Percentiles rank a stretch among this genome's conserved stretches.
Conservation (phyloP, 2,329 filamentous ascomycete species). For the Nigrospora sphaerica region DNA sequence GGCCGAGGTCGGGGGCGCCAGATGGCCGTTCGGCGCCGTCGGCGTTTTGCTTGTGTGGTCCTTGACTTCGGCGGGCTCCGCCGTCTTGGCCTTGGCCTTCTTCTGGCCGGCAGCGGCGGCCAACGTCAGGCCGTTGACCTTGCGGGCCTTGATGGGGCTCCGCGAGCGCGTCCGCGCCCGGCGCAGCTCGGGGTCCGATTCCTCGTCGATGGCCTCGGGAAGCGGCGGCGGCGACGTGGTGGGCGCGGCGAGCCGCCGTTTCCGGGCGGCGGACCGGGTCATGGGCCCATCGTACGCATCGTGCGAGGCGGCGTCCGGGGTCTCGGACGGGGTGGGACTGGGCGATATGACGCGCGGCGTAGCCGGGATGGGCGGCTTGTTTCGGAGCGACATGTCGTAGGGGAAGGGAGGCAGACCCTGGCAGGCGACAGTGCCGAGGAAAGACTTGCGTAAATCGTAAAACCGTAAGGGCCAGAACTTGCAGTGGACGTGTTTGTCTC, state of each 20-base stretch:
- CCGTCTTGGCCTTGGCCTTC: slow-evolving; percentile 18
- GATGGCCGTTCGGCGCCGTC: slow-evolving; percentile 53
- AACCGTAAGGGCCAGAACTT: slow-evolving; percentile 40
- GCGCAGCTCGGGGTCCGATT: slow-evolving; percentile 43
- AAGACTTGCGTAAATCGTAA: slow-evolving; percentile 37
- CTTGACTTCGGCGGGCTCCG: slow-evolving; percentile 17
- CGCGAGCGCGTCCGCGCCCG: slow-evolving; percentile 66
- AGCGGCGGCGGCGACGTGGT: slow-evolving; percentile 49
- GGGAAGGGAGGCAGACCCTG: slow-evolving; percentile 55
- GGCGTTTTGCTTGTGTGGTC: slow-evolving; percentile 11
- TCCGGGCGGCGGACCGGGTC: slow-evolving; percentile 67
- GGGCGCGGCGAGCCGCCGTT: slow-evolving; percentile 33
- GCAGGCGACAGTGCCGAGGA: slow-evolving; percentile 49
- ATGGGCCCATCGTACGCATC: slow-evolving; percentile 64
- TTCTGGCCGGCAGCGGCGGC: slow-evolving; percentile 26
- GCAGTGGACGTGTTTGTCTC: slow-evolving; percentile 43
- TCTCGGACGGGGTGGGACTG: slow-evolving; percentile 66
- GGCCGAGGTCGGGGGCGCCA: slow-evolving; percentile 59
- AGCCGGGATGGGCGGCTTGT: slow-evolving; percentile 54
- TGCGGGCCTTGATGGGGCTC: slow-evolving; percentile 52
- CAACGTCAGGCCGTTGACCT: slow-evolving; percentile 45
- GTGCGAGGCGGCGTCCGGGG: slow-evolving; percentile 41
- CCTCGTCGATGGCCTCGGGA: slow-evolving; percentile 48
- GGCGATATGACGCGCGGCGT: slow-evolving; percentile 87
- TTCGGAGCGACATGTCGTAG: slow-evolving; percentile 44